Base-by-base conservation (phyloP, 2,329 filamentous ascomycete genomes). In the Trichoderma oligosporum region DNA sequence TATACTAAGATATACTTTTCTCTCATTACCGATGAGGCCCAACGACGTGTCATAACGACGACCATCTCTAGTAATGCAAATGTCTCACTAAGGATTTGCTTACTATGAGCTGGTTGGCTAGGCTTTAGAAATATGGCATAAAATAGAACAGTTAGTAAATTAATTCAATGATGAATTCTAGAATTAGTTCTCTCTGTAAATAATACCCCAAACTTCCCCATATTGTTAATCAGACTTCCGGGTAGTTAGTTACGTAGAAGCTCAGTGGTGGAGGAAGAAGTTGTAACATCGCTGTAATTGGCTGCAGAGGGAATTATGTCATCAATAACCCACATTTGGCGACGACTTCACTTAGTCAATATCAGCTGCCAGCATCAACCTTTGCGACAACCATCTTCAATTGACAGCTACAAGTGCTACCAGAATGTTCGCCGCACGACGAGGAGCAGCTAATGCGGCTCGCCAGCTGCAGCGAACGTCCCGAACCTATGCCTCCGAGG, bases 401-500 rank as follows among this genome's bases (percentile, higher is more conserved):
- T 70, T 70, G 68, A 70, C 67, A 65, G 65, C 64, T 20, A 58
- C 60, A 62, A 62, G 63, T 58, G 59, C 62, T 61, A 63, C 62
- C 65, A 71, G 64, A 56, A 76, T 76, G 73, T 67, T 74, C 64
- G 71, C 72, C 62, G 71, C 73, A 70, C 75, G 77, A 72, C 76
- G 76, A 66, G 72, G 76, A 71, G 75, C 68, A 68, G 70, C 68
- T 67, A 67, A 65, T 49, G 60, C 70, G 42, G 71, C 71, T 59
- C 69, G 72, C 59, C 70, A 70, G 64, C 66, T 73, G 61, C 69
- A 70, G 65, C 67, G 71, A 59, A 65, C 68, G 62, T 69, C 74
- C 62, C 77, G 80, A 66, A 74, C 73, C 59, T 83, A 83, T 68
- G 81, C 80, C 63, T 83, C 80, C 67, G 76, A 78, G 62, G 72